Base-by-base conservation (phyloP, 371 early-diverging fungal species). In the Cokeromyces recurvatus region DNA sequence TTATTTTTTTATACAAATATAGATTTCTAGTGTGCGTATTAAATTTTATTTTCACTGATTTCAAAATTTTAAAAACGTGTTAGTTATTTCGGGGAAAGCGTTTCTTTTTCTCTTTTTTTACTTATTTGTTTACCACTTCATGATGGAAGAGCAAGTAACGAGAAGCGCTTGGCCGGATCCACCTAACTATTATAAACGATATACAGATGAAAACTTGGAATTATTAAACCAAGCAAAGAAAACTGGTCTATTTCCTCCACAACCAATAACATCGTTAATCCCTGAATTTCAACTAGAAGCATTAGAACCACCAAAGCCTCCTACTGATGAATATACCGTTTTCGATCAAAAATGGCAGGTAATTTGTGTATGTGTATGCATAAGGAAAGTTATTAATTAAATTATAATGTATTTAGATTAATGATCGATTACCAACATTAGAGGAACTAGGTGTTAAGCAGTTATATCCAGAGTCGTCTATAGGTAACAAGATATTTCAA, bases 271-370 rank as follows among this genome's bases (percentile, higher is more conserved):
- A 24, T 68, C 78, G 12, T 59, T 57, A 43, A 68, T 52, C 8
- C 68, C 80, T 6, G 68, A 78, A 16, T 77, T 72, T 32, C 22
- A 60, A 69, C 7, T 71, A 78, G 17, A 48, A 34, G 40, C 40
- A 12, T 41, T 71, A 15, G 74, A 78, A 32, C 87, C 87, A 15
- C 91, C 91, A 27, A 16, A 38, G 38, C 78, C 79, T 41, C 81
- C 84, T 11, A 66, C 71, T 2, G 84, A 81, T 31, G 60, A 68
- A 2, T 90, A 87, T 44, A 68, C 72, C 36, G 61, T 81, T 24
- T 90, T 90, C 78, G 87, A 85, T 20, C 84, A 84, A 27, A 60
- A 66, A 38, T 85, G 86, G 83, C 81, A 76, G 49, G 86, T 86
- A 71, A 53, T 11, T 9, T 34, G 9, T 29, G n/a, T n/a, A n/a